Base-by-base conservation (phyloP, 208 protist genomes). In the Leishmania tarentolae region DNA sequence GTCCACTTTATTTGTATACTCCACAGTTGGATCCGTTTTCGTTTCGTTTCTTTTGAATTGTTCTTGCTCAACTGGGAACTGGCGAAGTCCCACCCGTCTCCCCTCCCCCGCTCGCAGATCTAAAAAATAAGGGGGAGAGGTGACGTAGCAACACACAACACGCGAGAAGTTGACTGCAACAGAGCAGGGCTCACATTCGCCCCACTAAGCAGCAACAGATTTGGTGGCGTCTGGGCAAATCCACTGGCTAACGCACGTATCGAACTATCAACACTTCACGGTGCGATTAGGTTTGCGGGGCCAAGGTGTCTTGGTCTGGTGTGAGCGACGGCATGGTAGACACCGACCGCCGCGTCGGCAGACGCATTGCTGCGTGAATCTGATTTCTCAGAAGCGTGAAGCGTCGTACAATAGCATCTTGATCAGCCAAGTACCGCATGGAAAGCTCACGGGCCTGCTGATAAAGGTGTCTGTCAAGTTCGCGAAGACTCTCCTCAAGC, bases 391-490 rank as follows among this genome's bases (percentile, higher is more conserved):
- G 81, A 7, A 90, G 86, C 24, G 92, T 81, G 75, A 98, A 98
- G 61, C 92, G 93, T 6, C 80, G 71, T 65, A 90, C 84, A 84
- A 97, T 97, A 24, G 78, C 75, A 28, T 97, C 95, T n/a, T 93
- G 92, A 65, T 98, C 95, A 8, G 90, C 83, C 28, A 86, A 57
- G 81, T 97, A 98, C 85, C 91, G 93, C 88, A 94, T 83, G 2
- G 92, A 92, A 28, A 98, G 82, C 77, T 98, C 93, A 1, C 92
- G 74, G n/a, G 92, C 92, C 75, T 98, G 95, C 82, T 88, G 52
- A 68, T 96, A 92, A 15, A 98, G 87, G 69, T 96, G 91, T 3
- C 40, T 74, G 52, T 97, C 93, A 13, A 98, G 79, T 56, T 86
- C 79, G 17, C 87, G 86, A 57, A 98, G 79, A 61, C 86, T 95